These are phyloP conservation scores for Chaetothyriales sp. DNA, from an alignment of 2,329 filamentous ascomycete species.

Conservation along the genomic window DNA sequence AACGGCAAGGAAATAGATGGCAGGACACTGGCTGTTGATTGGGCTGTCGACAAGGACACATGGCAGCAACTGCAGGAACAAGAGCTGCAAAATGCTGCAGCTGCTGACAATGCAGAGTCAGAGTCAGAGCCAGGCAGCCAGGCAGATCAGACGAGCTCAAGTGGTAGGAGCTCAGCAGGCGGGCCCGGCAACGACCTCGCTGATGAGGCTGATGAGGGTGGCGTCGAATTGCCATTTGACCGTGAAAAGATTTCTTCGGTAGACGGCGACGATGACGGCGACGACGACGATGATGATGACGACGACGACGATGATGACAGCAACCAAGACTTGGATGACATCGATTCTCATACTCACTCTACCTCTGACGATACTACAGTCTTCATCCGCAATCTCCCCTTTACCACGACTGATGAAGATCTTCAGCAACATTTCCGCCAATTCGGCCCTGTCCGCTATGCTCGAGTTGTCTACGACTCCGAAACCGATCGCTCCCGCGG, in stretches of 20 bases:
- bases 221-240: constrained; percentile 17
- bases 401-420: constrained; percentile 67
- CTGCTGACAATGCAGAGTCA: constrained; percentile 13
- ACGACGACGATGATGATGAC: constrained; percentile 32
- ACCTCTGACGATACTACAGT: constrained; percentile 44
- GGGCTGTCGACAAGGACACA: constrained; percentile 81
- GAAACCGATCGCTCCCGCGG: constrained; percentile 76
- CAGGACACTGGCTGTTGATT: constrained; percentile 81
- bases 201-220: constrained; percentile 24
- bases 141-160: constrained; percentile 29
- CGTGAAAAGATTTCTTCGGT: constrained; percentile 18
- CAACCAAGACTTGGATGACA: constrained; percentile 33
- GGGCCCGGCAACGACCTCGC: constrained; percentile 28
- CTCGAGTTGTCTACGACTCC: constrained; percentile 76
- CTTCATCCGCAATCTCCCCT: constrained; percentile 90
- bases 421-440: constrained; percentile 69
- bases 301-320: constrained; percentile 31
- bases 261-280: constrained; percentile 28
- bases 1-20: constrained; percentile 89
- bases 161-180: constrained; percentile 25
- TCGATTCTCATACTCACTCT: constrained; percentile 35
- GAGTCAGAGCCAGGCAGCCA: constrained; percentile 23
- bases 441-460: constrained; percentile 83
- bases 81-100: constrained; percentile 13
- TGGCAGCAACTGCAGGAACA: constrained; percentile 56